Percentiles rank a stretch among this genome's conserved stretches.
Conservation (phyloP, 106 monocot species). For the Chionographis japonica region DNA sequence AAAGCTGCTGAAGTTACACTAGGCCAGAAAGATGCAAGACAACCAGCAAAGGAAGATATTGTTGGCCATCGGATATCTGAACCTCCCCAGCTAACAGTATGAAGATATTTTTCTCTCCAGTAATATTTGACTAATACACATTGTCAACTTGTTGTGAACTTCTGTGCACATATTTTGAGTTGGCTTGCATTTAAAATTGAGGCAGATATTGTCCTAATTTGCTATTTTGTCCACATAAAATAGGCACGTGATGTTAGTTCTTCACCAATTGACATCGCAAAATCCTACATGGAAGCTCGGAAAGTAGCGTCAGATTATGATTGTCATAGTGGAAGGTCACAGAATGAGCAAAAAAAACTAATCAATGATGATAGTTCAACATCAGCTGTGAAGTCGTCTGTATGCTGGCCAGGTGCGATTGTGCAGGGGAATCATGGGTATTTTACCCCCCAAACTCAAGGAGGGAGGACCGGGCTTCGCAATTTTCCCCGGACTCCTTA, state of each 20-base stretch:
- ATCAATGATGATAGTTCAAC: conserved; percentile 4
- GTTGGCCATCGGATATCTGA: not conserved
- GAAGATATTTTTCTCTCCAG: not conserved
- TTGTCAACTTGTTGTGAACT: too few species aligned
- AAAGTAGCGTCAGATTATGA: conserved; percentile 11
- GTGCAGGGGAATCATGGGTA: conserved; percentile 16
- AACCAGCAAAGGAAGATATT: conserved; percentile 4
- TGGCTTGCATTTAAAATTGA: not conserved
- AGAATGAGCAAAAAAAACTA: conserved; percentile 6
- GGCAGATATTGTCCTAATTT: not conserved
- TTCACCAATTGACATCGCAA: conserved; percentile 60
- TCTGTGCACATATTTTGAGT: too few species aligned
- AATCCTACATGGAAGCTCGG: conserved; percentile 41
- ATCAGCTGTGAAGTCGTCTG: conserved; percentile 16
- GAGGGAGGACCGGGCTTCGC: conserved; percentile 2
- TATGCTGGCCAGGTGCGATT: conserved; percentile 42
- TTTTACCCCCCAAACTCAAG: conserved; percentile 29
- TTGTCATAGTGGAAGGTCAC: conserved; percentile 4
- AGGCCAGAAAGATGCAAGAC: conserved; percentile 4
- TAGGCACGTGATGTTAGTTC: conserved; percentile 31
- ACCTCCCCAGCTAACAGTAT: conserved; percentile 10
- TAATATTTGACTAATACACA: too few species aligned
- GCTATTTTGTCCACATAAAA: conserved; percentile 2
- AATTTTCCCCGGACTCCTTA: conserved; percentile 17
- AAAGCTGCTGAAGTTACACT: conserved; percentile 3